These are phyloP conservation scores for Ceriops zippeliana DNA, from an alignment of 345 rosid species.

Conservation along the genomic window DNA sequence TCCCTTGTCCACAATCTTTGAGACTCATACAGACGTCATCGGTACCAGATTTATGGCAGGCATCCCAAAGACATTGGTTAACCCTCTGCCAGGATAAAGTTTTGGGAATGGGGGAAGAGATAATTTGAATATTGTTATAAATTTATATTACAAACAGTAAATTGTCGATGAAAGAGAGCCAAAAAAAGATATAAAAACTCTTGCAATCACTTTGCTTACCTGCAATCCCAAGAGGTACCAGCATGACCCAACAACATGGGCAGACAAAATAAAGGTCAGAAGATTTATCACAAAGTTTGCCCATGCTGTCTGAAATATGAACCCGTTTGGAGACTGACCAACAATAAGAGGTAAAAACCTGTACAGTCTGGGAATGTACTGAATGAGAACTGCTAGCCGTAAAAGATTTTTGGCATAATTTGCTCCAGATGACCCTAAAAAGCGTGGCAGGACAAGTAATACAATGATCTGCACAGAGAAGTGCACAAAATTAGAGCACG, in stretches of 20 bases:
- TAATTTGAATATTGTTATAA: background rate
- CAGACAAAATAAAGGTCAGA: constrained; percentile 64
- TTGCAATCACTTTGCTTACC: constrained; percentile 35
- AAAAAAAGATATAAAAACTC: background rate
- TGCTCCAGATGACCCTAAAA: constrained; percentile 47
- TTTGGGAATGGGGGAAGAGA: background rate
- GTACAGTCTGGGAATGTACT: constrained; percentile 67
- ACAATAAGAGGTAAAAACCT: constrained; percentile 67
- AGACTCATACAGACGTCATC: constrained; percentile 17
- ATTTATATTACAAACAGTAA: background rate
- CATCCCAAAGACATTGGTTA: constrained; percentile 73
- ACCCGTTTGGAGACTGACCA: constrained; percentile 70
- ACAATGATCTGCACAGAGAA: constrained; percentile 52
- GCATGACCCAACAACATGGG: constrained; percentile 74
- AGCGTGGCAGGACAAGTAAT: constrained; percentile 39
- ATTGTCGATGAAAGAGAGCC: background rate
- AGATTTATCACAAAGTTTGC: constrained; percentile 81
- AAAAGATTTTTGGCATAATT: constrained; percentile 62
- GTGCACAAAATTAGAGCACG: too few species aligned
- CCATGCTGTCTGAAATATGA: constrained; percentile 87
- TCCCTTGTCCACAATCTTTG: constrained; percentile 63
- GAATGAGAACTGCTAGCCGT: constrained; percentile 57
- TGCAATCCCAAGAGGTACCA: constrained; percentile 91
- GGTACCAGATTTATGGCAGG: constrained; percentile 29
- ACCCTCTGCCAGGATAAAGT: constrained; percentile 59